A percentile compares a stretch with the other conserved stretches of the same genome.
These are phyloP conservation scores for Coriolopsis trogii DNA, from an alignment of 1,284 basidiomycete species.

Conservation along the genomic window DNA sequence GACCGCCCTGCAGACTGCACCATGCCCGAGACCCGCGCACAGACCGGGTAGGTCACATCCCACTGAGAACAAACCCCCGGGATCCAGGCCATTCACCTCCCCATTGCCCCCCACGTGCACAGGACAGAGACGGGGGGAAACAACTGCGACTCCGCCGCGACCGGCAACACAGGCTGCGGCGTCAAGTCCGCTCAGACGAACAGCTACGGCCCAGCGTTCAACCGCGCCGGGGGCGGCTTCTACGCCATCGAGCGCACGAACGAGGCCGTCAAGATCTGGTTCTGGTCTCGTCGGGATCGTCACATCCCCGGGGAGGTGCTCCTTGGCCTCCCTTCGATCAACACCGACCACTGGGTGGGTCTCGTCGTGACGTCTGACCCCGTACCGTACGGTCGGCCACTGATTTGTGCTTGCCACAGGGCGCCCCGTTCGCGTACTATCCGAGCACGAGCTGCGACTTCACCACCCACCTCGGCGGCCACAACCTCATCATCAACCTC, in stretches of 20 bases:
- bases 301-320: constrained; percentile 50
- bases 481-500: constrained; percentile 61
- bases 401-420: constrained; percentile 36
- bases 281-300: constrained; percentile 50
- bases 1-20: constrained; percentile 49
- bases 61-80: no score
- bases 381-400: neutral
- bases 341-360: constrained; percentile 46
- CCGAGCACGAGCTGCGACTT: constrained; percentile 52
- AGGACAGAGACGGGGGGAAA: constrained; percentile 25
- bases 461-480: constrained; percentile 48
- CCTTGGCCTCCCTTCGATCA: constrained; percentile 41
- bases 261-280: constrained; percentile 58
- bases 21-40: constrained; percentile 51
- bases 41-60: constrained; percentile 50
- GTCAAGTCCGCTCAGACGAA: constrained; percentile 45
- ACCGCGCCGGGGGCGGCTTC: constrained; percentile 60
- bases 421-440: constrained; percentile 56
- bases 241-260: constrained; percentile 53
- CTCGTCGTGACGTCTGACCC: neutral
- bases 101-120: neutral
- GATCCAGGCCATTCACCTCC: neutral
- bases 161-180: constrained; percentile 64
- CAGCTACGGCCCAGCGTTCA: constrained; percentile 59
- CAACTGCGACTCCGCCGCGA: constrained; percentile 56